Evolutionary conservation across 108 stramenopile species (phyloP), one percentile per base, ranked within the genome.

Genomic region (Stephanodiscus minutulus): DNA sequence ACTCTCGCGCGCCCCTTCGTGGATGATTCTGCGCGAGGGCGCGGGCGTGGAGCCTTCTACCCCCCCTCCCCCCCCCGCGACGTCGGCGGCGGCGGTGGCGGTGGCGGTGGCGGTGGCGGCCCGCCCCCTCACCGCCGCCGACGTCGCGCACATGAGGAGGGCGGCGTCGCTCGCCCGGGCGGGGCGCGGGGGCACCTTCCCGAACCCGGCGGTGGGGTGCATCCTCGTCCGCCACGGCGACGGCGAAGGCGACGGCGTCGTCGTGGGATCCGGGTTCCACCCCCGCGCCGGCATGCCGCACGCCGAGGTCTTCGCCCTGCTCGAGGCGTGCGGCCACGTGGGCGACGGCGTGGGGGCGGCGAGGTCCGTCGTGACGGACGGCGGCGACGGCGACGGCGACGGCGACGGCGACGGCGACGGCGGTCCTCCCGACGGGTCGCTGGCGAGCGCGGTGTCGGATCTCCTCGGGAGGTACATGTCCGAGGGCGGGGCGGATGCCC

Each of bases 201-300:
- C 95, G 27, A 96, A 96, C 74, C 95, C 95, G 17, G 89, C 91
- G 12, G 95, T 96, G 2, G 95, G 95, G 6, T 96, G 95, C 78
- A 83, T 96, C 18, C 39, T 96, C 29, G 91, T 94, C 1, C 79
- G 76, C 25, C 68, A 77, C 18, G 64, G 50, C 33, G 66, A 73
- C 25, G 57, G 74, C 25, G 61, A 24, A 25, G 9, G 5, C 7
- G 36, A 28, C 11, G 70, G 61, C 37, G 18, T 22, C 48, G 66
- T 96, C 10, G 56, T 96, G 36, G 95, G 95, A 52, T 52, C 86
- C 11, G 95, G 95, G 24, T 94, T 91, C 73, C 95, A 96, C 72
- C 92, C 92, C 27, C 70, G 66, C 37, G 92, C 95, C 20, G 95
- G 95, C 41, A 82, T 77, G 81, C 91, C 93, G 3, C 95, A 96